Evolutionary conservation across 2,329 filamentous ascomycete species (phyloP).

Genomic region (Colletotrichum shisoi): DNA sequence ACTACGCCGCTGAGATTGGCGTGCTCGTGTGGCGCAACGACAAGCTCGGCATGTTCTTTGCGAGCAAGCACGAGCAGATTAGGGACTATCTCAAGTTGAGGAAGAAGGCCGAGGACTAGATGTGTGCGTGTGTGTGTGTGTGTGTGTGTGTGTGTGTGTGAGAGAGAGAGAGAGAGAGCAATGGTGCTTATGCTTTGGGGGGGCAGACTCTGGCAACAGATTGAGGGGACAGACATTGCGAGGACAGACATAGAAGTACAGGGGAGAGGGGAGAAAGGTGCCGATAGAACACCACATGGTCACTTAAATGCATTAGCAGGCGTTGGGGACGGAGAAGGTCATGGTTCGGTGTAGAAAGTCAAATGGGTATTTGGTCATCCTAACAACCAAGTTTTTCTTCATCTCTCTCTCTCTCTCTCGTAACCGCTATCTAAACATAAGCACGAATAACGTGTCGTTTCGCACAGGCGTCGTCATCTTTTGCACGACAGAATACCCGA

Average conservation of each 20-base stretch:
- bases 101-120: constrained; percentile 56
- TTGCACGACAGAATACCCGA: background rate
- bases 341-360: constrained; percentile 26
- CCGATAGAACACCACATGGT: constrained; percentile 4
- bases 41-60: constrained; percentile 84
- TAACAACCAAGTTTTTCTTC: constrained; percentile 29
- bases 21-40: constrained; percentile 90
- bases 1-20: constrained; percentile 88
- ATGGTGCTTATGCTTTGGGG: constrained; percentile 17
- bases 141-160: no score
- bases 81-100: constrained; percentile 77
- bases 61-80: constrained; percentile 89
- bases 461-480: constrained; percentile 1
- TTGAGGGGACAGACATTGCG: background rate
- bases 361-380: constrained; percentile 32
- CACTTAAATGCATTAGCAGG: constrained; percentile 38
- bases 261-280: background rate
- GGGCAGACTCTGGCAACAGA: background rate
- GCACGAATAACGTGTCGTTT: constrained; percentile 2
- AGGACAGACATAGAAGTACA: background rate
- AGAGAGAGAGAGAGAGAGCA: background rate
- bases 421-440: constrained; percentile 17
- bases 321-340: constrained; percentile 36
- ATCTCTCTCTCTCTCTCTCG: constrained; percentile 33
- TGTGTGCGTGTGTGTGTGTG: no score